These are phyloP conservation scores for Kazachstania martiniae DNA, from an alignment of 805 yeast species.

Conservation along the genomic window DNA sequence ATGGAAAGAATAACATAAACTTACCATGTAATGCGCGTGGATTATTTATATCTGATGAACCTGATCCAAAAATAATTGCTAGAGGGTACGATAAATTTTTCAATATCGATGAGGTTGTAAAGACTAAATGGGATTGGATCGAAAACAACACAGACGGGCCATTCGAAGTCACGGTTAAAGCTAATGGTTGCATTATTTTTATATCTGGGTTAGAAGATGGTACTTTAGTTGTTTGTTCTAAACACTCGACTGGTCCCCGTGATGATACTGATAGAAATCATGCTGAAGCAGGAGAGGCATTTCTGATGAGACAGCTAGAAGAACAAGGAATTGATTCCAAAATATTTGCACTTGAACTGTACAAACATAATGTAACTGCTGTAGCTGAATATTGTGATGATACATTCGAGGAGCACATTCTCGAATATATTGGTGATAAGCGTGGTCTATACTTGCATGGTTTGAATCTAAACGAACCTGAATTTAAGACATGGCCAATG, in stretches of 20 bases:
- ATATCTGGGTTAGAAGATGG: slow-evolving; percentile 71
- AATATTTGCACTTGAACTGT: slow-evolving; percentile 48
- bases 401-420: slow-evolving; percentile 82
- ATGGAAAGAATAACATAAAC: slow-evolving; percentile 39
- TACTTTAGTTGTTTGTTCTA: slow-evolving; percentile 75
- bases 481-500: slow-evolving; percentile 57
- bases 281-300: slow-evolving; percentile 58
- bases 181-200: slow-evolving; percentile 88
- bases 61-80: slow-evolving; percentile 40
- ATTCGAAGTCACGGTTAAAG: slow-evolving; percentile 69
- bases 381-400: slow-evolving; percentile 93
- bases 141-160: slow-evolving; percentile 55
- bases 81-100: slow-evolving; percentile 95
- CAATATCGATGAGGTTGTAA: slow-evolving; percentile 55
- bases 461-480: slow-evolving; percentile 53
- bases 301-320: slow-evolving; percentile 44
- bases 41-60: slow-evolving; percentile 41
- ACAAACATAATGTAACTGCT: slow-evolving; percentile 54
- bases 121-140: slow-evolving; percentile 42
- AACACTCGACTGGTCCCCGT: slow-evolving; percentile 73
- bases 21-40: slow-evolving; percentile 81
- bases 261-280: slow-evolving; percentile 52
- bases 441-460: slow-evolving; percentile 92
- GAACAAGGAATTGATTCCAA: slow-evolving; percentile 29
- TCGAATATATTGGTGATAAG: slow-evolving; percentile 51